Conservation (phyloP, 768 basidiomycete species). For the Pleurotus ostreatus region DNA sequence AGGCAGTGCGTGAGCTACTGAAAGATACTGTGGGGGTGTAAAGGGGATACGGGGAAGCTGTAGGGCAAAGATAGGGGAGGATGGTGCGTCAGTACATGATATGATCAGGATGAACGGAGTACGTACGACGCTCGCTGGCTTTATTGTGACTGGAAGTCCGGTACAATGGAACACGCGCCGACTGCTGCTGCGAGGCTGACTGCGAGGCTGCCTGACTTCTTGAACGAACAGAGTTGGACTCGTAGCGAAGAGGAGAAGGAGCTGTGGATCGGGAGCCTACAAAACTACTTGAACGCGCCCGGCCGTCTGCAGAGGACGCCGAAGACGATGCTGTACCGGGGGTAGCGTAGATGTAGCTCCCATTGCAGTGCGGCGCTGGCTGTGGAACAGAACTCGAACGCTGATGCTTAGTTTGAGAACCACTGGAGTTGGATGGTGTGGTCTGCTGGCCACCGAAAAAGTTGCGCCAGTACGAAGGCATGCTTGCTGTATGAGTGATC, state of each 20-base stretch:
- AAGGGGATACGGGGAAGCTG: constrained; percentile 19
- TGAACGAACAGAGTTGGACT: constrained; percentile 17
- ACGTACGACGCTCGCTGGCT: constrained; percentile 41
- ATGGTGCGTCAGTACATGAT: constrained; percentile 7
- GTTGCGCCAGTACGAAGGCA: constrained; percentile 49
- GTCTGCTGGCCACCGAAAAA: constrained; percentile 14
- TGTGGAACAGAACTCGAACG: constrained; percentile 38
- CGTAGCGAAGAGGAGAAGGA: constrained; percentile 39
- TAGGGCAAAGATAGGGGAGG: not conserved
- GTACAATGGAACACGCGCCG: constrained; percentile 32
- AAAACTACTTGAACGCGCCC: constrained; percentile 35
- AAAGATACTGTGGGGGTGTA: constrained; percentile 22
- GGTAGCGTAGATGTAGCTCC: constrained; percentile 38
- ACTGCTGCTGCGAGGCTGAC: not conserved
- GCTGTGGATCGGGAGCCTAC: constrained; percentile 29
- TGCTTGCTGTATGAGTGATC: constrained; percentile 15
- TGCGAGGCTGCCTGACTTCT: constrained; percentile 17
- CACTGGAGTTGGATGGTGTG: constrained; percentile 17
- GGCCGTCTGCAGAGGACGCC: constrained; percentile 30
- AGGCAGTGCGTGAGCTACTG: constrained; percentile 47
- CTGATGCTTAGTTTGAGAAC: constrained; percentile 32
- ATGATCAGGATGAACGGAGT: constrained; percentile 5
- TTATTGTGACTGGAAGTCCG: constrained; percentile 38
- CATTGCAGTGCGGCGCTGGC: constrained; percentile 20
- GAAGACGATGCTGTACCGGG: constrained; percentile 27